phyloP scores from a whole-genome alignment of 768 basidiomycete genomes.

The Russula olivacea region DNA sequence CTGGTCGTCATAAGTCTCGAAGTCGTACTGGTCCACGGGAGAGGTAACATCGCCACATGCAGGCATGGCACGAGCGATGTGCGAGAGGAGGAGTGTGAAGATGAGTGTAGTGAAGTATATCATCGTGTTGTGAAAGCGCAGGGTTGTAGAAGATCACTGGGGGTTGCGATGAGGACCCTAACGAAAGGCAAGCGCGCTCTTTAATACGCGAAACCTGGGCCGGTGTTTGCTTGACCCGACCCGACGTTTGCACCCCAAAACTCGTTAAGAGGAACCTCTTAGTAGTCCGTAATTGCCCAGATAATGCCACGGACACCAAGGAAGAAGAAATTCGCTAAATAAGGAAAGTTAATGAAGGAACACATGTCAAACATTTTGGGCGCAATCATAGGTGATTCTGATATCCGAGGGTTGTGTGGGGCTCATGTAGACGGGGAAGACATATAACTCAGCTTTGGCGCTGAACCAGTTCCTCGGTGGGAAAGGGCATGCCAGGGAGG shows the following conservation, averaged over 20 bases:
- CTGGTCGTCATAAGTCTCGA: no score
- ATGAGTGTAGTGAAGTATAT: not conserved
- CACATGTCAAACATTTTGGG: no score
- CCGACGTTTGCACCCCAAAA: not conserved
- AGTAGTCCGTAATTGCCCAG: no score
- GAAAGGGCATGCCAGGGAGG: no score
- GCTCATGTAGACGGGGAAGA: no score
- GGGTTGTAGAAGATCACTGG: not conserved
- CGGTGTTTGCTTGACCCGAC: not conserved
- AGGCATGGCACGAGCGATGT: not conserved
- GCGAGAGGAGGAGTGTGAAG: constrained; percentile 2
- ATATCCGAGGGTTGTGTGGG: no score
- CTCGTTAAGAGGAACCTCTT: not conserved
- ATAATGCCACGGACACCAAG: no score
- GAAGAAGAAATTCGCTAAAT: no score
- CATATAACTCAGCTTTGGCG: no score
- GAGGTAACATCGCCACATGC: not conserved
- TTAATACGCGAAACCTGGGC: not conserved
- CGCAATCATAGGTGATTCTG: no score
- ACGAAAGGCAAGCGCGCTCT: not conserved
- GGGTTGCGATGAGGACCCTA: not conserved
- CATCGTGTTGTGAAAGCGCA: not conserved
- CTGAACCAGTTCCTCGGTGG: no score
- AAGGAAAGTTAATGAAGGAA: no score
- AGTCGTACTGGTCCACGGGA: not conserved